Conservation (phyloP, 257 asterid species). For the Nicotiana otophora region DNA sequence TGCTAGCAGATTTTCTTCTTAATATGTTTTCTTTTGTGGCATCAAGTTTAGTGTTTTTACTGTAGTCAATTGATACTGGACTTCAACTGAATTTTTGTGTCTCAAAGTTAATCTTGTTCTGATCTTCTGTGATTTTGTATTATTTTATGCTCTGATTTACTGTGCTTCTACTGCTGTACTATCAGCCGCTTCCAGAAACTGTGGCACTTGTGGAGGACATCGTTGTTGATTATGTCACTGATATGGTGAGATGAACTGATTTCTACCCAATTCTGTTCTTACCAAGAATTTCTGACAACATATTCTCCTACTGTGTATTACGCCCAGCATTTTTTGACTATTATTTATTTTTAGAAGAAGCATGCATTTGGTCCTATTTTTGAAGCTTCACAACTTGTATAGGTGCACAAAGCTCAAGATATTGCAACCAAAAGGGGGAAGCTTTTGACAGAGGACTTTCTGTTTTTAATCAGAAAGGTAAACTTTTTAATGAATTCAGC, state of each 20-base stretch:
- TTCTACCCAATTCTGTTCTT: background rate
- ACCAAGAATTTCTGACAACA: background rate
- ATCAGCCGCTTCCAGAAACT: conserved; percentile 92
- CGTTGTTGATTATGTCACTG: conserved; percentile 91
- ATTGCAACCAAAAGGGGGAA: conserved; percentile 76
- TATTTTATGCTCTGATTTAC: background rate
- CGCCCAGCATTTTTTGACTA: background rate
- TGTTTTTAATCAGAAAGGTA: conserved; percentile 80
- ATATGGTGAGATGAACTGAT: conserved; percentile 45
- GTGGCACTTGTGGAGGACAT: conserved; percentile 84
- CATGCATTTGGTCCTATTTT: background rate
- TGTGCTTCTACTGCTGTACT: conserved; percentile 9
- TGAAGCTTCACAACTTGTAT: background rate
- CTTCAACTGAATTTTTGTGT: background rate
- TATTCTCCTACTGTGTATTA: background rate
- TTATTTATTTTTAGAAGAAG: background rate
- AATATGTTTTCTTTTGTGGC: background rate
- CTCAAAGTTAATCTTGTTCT: background rate
- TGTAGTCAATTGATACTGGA: background rate
- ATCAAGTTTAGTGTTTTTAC: background rate
- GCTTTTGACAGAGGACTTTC: conserved; percentile 82
- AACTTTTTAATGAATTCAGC: background rate
- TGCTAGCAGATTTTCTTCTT: background rate
- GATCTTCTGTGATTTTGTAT: conserved; percentile 7
- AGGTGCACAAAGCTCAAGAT: conserved; percentile 94